Conservation (phyloP, 495 filamentous ascomycete genomes). For the Penicillium daleae region DNA sequence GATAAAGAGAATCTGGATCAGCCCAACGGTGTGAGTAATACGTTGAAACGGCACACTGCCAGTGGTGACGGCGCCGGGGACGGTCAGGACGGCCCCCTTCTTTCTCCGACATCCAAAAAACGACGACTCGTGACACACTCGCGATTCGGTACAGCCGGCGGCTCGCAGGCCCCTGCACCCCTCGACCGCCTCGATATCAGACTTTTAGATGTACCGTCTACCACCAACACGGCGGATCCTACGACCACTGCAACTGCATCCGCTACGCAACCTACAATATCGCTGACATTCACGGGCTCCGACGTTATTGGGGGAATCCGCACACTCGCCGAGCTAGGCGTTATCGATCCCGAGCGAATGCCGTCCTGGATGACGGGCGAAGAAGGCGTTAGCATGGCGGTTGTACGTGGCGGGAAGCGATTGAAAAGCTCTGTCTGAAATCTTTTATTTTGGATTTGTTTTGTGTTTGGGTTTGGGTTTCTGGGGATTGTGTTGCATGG, state of each 20-base stretch:
- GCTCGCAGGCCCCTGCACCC: slow-evolving; percentile 27
- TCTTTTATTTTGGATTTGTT: neutral
- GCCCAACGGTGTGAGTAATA: neutral
- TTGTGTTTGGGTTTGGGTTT: neutral
- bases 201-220: slow-evolving; percentile 34
- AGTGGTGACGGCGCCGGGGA: slow-evolving; percentile 38
- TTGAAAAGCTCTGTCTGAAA: slow-evolving; percentile 26
- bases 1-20: slow-evolving; percentile 32
- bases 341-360: slow-evolving; percentile 75
- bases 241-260: neutral
- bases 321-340: slow-evolving; percentile 71
- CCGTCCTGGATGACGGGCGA: slow-evolving; percentile 93
- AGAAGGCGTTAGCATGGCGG: slow-evolving; percentile 73
- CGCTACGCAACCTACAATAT: slow-evolving; percentile 41
- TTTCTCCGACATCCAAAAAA: slow-evolving; percentile 62
- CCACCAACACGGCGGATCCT: slow-evolving; percentile 23
- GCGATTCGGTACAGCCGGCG: slow-evolving; percentile 46
- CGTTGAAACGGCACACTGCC: slow-evolving; percentile 9
- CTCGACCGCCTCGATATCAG: slow-evolving; percentile 40
- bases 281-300: slow-evolving; percentile 68
- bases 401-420: slow-evolving; percentile 63
- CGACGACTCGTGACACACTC: slow-evolving; percentile 61
- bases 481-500: slow-evolving; percentile 2
- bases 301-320: slow-evolving; percentile 85
- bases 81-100: too few species aligned